These are phyloP conservation scores for Globisporangium apiculatum DNA, from an alignment of 352 stramenopile species.

Conservation along the genomic window DNA sequence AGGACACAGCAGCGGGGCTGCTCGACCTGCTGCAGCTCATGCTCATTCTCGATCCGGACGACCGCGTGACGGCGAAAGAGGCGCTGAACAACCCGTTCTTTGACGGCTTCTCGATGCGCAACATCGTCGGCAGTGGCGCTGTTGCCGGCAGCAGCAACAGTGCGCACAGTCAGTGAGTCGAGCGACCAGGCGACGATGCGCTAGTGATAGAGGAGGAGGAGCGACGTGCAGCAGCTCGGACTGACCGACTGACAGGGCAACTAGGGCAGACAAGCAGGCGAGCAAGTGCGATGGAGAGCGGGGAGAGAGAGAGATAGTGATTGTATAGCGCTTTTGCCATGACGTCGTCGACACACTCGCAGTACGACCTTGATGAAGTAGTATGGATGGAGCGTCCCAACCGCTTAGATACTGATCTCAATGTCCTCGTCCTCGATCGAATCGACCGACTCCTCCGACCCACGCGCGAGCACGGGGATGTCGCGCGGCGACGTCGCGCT, in stretches of 20 bases:
- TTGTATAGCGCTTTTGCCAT: background rate
- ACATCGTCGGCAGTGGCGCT: constrained; percentile 20
- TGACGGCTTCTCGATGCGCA: constrained; percentile 53
- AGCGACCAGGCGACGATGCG: background rate
- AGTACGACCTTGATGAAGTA: too few species aligned
- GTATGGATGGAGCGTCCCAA: too few species aligned
- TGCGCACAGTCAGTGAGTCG: constrained; percentile 3
- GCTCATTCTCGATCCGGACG: constrained; percentile 90
- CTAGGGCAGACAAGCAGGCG: background rate
- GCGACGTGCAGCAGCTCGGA: background rate
- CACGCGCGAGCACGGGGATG: constrained; percentile 15
- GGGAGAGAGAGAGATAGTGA: background rate
- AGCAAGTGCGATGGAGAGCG: background rate
- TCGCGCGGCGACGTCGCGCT: constrained; percentile 5
- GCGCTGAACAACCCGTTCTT: constrained; percentile 91
- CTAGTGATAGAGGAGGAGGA: background rate
- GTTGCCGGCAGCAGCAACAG: background rate
- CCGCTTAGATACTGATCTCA: constrained; percentile 14
- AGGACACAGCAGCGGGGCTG: constrained; percentile 55
- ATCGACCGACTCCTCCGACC: constrained; percentile 13
- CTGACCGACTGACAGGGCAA: background rate
- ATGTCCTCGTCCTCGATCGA: constrained; percentile 16
- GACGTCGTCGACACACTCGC: background rate
- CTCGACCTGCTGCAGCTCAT: constrained; percentile 90
- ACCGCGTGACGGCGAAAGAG: constrained; percentile 85